A percentile compares a stretch with the other conserved stretches of the same genome.
These are phyloP conservation scores for Cyclotella choctawhatcheeana DNA, from an alignment of 108 stramenopile genomes.

Conservation along the genomic window DNA sequence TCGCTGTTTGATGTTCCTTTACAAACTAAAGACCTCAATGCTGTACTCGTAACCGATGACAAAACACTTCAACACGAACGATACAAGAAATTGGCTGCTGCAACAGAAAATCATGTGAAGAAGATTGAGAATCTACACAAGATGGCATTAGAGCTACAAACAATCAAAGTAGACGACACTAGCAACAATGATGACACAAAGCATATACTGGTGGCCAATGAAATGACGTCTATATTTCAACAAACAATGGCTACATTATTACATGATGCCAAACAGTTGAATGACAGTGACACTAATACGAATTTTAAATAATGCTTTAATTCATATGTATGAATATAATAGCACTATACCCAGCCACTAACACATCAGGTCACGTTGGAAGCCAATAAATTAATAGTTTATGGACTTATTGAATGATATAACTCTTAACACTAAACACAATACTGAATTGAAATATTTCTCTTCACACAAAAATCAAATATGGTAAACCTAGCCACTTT, in stretches of 20 bases:
- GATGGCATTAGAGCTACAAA: slow-evolving; percentile 12
- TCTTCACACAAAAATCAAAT: too few relatives aligned
- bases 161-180: not conserved
- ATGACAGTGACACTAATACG: too few relatives aligned
- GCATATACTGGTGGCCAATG: slow-evolving; percentile 16
- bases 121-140: slow-evolving; percentile 25
- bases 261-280: not conserved
- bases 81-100: slow-evolving; percentile 7
- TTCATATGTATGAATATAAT: too few relatives aligned
- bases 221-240: slow-evolving; percentile 18
- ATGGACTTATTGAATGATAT: too few relatives aligned
- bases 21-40: not conserved
- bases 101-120: slow-evolving; percentile 16
- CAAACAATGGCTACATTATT: slow-evolving; percentile 9
- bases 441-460: too few relatives aligned
- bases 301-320: too few relatives aligned
- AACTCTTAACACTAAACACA: too few relatives aligned
- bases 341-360: too few relatives aligned
- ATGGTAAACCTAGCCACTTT: too few relatives aligned
- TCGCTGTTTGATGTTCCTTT: not conserved
- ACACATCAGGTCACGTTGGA: too few relatives aligned
- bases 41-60: not conserved
- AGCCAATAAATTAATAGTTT: too few relatives aligned
- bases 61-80: not conserved
- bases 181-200: slow-evolving; percentile 1